phyloP scores from a whole-genome alignment of 352 stramenopile species.

The Aphanomyces stellatus region DNA sequence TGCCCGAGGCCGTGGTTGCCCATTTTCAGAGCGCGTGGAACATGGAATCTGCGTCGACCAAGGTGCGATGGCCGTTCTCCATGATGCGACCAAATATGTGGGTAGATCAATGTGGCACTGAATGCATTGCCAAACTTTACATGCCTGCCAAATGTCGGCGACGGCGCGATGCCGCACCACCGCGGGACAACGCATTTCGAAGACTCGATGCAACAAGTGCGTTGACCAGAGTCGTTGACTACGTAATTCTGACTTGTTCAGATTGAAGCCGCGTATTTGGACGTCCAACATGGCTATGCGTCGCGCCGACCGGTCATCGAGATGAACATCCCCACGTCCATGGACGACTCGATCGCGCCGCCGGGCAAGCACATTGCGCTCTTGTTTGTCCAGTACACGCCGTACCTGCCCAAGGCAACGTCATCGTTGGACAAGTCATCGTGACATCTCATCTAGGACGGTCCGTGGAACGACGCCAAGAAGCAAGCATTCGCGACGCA shows the following conservation, averaged over 20 bases:
- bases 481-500: constrained; percentile 74
- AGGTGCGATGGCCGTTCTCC: constrained; percentile 27
- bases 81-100: background rate
- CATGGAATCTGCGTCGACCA: constrained; percentile 69
- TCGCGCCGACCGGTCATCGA: constrained; percentile 81
- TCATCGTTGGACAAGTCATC: too few species aligned
- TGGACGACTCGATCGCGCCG: constrained; percentile 71
- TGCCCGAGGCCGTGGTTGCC: constrained; percentile 45
- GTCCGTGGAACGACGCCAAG: constrained; percentile 65
- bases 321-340: constrained; percentile 85
- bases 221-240: background rate
- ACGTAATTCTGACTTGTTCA: constrained; percentile 21
- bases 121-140: constrained; percentile 76
- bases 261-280: constrained; percentile 85
- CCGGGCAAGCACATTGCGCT: constrained; percentile 84
- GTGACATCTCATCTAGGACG: constrained; percentile 31
- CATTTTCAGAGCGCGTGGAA: constrained; percentile 78
- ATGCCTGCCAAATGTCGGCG: constrained; percentile 58
- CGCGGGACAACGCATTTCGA: constrained; percentile 88
- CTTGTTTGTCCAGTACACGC: constrained; percentile 88
- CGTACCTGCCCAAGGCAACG: constrained; percentile 68
- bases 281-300: constrained; percentile 56
- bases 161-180: constrained; percentile 64
- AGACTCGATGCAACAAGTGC: constrained; percentile 52
- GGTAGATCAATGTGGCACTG: constrained; percentile 85